Conservation (phyloP, 2,329 filamentous ascomycete genomes). For the Colletotrichum higginsianum region DNA sequence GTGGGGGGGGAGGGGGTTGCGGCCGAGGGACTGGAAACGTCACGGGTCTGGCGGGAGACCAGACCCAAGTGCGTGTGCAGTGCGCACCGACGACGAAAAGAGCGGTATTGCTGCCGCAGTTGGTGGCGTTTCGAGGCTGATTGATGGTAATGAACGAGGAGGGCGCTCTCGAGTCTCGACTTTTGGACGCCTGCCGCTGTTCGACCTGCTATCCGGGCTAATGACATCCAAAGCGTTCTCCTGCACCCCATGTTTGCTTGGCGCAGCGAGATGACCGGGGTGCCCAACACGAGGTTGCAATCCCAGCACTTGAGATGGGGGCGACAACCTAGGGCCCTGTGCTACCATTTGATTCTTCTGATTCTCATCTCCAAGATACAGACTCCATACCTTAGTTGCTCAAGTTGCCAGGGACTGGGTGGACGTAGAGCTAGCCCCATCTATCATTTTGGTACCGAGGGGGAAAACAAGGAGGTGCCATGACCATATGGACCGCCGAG, state of each 20-base stretch:
- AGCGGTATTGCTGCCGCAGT: not conserved
- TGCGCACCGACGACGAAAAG: not conserved
- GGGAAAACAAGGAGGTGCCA: not conserved
- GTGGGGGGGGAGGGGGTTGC: constrained; percentile 12
- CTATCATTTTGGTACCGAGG: constrained; percentile 24
- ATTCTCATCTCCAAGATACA: not conserved
- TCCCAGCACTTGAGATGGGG: constrained; percentile 20
- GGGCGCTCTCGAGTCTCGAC: too few species aligned
- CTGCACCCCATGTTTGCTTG: constrained; percentile 33
- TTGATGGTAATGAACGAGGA: constrained; percentile 2
- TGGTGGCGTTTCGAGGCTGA: constrained; percentile 21
- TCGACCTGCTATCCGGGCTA: not conserved
- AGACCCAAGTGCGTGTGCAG: not conserved
- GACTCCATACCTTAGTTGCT: constrained; percentile 4
- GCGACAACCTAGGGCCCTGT: constrained; percentile 21
- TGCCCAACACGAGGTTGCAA: constrained; percentile 40
- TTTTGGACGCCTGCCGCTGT: not conserved
- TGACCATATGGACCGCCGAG: not conserved
- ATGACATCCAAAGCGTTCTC: constrained; percentile 23
- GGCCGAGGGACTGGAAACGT: constrained; percentile 27
- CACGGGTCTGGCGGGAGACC: constrained; percentile 27
- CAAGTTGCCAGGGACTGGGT: constrained; percentile 19
- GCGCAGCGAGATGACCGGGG: constrained; percentile 25
- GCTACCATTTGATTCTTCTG: constrained; percentile 31
- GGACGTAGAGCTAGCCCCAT: constrained; percentile 32